These are phyloP conservation scores for Raffaelea ambrosiae DNA, from an alignment of 2,329 filamentous ascomycete genomes.

Conservation along the genomic window DNA sequence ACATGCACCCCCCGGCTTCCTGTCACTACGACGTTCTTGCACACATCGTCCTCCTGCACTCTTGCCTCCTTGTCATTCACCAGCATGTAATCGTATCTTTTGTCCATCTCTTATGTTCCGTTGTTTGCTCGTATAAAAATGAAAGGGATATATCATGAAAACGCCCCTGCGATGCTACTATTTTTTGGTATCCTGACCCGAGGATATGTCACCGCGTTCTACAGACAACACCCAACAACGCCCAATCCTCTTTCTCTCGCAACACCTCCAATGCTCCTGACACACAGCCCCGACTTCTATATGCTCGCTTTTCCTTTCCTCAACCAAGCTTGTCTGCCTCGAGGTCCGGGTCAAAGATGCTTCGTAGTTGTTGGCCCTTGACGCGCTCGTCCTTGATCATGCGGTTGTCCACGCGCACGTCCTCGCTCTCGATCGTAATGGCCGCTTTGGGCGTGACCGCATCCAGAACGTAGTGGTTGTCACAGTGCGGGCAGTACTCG, in stretches of 20 bases:
- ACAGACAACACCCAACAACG: background rate
- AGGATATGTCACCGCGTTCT: constrained; percentile 1
- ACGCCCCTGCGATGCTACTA: constrained; percentile 1
- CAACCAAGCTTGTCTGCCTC: constrained; percentile 70
- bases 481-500: constrained; percentile 98
- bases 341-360: constrained; percentile 68
- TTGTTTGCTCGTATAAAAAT: background rate
- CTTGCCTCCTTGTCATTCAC: background rate
- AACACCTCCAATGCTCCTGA: background rate
- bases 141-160: background rate
- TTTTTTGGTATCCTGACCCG: constrained; percentile 4
- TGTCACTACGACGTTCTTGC: too few relatives aligned
- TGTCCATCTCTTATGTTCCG: background rate
- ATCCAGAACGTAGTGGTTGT: constrained; percentile 95
- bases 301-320: constrained; percentile 14
- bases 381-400: constrained; percentile 91
- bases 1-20: too few relatives aligned
- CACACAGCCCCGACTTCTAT: too few relatives aligned
- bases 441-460: constrained; percentile 76
- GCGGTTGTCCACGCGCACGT: constrained; percentile 73
- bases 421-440: constrained; percentile 83
- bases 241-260: background rate
- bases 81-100: constrained; percentile 4
- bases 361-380: constrained; percentile 46
- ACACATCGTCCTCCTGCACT: too few relatives aligned